Evolutionary conservation across 306 rosid species (phyloP), one percentile per base, ranked within the genome.

Genomic region (Prunus dulcis): DNA sequence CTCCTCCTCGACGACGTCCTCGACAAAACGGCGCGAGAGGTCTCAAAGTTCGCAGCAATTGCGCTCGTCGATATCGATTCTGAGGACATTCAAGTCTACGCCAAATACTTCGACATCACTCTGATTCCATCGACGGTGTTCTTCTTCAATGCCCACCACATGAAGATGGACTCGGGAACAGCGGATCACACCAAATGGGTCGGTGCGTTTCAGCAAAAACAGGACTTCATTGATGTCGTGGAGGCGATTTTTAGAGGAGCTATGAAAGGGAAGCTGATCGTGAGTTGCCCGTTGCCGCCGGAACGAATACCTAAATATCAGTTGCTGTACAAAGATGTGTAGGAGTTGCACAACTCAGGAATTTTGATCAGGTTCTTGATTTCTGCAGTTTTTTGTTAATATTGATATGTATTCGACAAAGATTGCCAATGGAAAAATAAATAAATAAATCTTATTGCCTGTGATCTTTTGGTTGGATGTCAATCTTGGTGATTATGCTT

Each of bases 71-170:
- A 92, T 74, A 62, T 89, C 52, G 98, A 94, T 58, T 94, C 96
- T 0, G 86, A 80, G 38, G 98, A 90, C 17, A 56, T 90, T 72
- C 93, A 88, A 77, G 89, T 94, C 58, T 94, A 92, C 79, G 80
- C 85, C 70, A 88, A 89, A 32, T 94, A 90, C 76, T 90, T 91
- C 80, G 97, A 92, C 88, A 91, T 94, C 22, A 79, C 95, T 69
- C 70, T 87, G 56, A 81, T 89, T 49, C 98, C 98, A 1, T 94
- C 97, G 18, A 87, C 91, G 0, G 69, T 94, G 57, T 94, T 92
- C 85, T 92, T 94, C 88, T 94, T 92, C 92, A 94, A 94, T 85
- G 95, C 98, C 18, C 96, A 92, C 83, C 98, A 94, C 82, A 92
- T 91, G 96, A 94, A 92, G 89, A 91, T 94, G 98, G 98, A 94